Conservation (phyloP, 768 basidiomycete genomes). For the Lepiota brunneoincarnata region DNA sequence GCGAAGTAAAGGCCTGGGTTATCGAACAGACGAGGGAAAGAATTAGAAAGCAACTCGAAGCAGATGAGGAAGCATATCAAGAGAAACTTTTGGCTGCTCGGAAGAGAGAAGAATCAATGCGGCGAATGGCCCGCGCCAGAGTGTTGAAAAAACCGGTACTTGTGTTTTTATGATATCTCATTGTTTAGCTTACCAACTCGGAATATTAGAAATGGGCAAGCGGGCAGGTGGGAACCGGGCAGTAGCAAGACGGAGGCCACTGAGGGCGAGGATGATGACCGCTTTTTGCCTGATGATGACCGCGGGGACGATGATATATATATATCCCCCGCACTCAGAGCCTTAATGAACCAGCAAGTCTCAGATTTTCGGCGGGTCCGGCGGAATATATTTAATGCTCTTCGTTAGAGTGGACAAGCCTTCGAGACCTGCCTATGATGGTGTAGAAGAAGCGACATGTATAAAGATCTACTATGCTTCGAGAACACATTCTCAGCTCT, state of each 20-base stretch:
- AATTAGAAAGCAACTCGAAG: slow-evolving; percentile 63
- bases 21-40: slow-evolving; percentile 66
- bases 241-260: slow-evolving; percentile 11
- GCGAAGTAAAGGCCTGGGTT: slow-evolving; percentile 71
- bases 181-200: background rate
- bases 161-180: slow-evolving; percentile 15
- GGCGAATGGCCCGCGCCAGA: slow-evolving; percentile 50
- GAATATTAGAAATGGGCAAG: slow-evolving; percentile 14
- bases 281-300: slow-evolving; percentile 67
- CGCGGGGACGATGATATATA: slow-evolving; percentile 44
- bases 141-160: slow-evolving; percentile 64
- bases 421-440: slow-evolving; percentile 21
- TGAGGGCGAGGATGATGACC: slow-evolving; percentile 52
- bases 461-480: slow-evolving; percentile 93
- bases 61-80: slow-evolving; percentile 62
- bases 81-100: slow-evolving; percentile 57
- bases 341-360: slow-evolving; percentile 74
- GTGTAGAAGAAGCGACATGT: slow-evolving; percentile 53
- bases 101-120: slow-evolving; percentile 57
- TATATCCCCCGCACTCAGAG: slow-evolving; percentile 74
- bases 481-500: slow-evolving; percentile 92
- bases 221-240: slow-evolving; percentile 7
- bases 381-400: background rate
- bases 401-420: slow-evolving; percentile 31
- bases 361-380: background rate